phyloP scores from a whole-genome alignment of 371 early-diverging fungal genomes.

The Blakeslea trispora region DNA sequence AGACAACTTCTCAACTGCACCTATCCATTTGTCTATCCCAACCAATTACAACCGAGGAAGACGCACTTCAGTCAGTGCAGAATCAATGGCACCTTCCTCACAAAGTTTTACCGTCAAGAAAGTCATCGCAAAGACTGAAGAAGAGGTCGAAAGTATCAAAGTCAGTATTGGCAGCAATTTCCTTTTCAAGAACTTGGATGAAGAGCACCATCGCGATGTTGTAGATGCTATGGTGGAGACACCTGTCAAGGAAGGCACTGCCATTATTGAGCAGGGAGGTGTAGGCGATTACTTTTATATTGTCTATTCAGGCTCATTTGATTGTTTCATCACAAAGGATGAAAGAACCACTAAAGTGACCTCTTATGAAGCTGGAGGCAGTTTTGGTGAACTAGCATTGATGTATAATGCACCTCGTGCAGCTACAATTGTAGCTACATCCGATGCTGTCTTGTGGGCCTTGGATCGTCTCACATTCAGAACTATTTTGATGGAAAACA shows the following conservation, averaged over 20 bases:
- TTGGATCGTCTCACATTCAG: constrained; percentile 81
- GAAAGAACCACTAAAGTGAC: constrained; percentile 47
- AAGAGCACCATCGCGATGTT: constrained; percentile 91
- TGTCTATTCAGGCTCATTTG: constrained; percentile 90
- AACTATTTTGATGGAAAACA: constrained; percentile 76
- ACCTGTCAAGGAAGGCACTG: constrained; percentile 62
- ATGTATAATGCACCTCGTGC: constrained; percentile 92
- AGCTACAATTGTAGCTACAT: constrained; percentile 76
- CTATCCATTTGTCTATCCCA: constrained; percentile 32
- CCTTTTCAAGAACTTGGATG: constrained; percentile 88
- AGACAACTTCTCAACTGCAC: constrained; percentile 52
- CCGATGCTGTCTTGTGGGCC: constrained; percentile 76
- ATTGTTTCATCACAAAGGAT: constrained; percentile 76
- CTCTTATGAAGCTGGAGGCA: constrained; percentile 67
- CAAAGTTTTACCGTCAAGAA: constrained; percentile 76
- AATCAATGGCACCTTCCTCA: constrained; percentile 90
- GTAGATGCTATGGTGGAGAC: constrained; percentile 91
- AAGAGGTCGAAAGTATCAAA: constrained; percentile 79
- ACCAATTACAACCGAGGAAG: constrained; percentile 67
- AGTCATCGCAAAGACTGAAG: constrained; percentile 80
- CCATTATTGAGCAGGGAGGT: constrained; percentile 91
- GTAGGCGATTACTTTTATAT: constrained; percentile 96
- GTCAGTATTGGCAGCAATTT: constrained; percentile 82
- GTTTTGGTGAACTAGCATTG: constrained; percentile 88
- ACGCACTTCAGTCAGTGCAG: constrained; percentile 92